Percentiles rank a stretch among this genome's conserved stretches.
Conservation (phyloP, 129 eudicot genomes). For the Centella asiatica region DNA sequence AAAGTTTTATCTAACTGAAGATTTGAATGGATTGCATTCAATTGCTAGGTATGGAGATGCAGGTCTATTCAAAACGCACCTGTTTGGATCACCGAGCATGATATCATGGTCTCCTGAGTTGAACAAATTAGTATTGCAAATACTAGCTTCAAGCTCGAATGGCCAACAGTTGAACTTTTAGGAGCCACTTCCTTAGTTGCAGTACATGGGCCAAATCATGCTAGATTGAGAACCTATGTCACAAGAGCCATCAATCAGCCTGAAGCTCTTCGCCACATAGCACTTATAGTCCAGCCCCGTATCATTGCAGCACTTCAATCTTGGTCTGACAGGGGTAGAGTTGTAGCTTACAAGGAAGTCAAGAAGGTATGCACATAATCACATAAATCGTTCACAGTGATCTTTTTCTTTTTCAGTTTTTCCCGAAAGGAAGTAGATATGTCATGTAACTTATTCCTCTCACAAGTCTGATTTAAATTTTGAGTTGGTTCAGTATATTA, state of each 20-base stretch:
- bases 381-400: no score
- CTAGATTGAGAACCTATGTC: conserved; percentile 36
- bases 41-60: conserved; percentile 33
- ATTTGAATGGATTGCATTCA: neutral
- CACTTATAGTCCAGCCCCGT: conserved; percentile 46
- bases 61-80: conserved; percentile 33
- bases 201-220: conserved; percentile 39
- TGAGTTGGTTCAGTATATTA: no score
- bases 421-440: no score
- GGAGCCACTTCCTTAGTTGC: conserved; percentile 31
- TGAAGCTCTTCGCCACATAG: conserved; percentile 47
- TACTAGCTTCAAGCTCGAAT: conserved; percentile 9
- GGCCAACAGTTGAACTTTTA: conserved; percentile 32
- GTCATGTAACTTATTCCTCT: no score
- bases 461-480: no score
- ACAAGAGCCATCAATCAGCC: conserved; percentile 50
- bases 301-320: conserved; percentile 39
- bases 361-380: conserved; percentile 30
- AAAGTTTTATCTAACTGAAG: no score
- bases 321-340: conserved; percentile 37
- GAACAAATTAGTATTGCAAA: conserved; percentile 36
- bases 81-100: conserved; percentile 39
- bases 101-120: conserved; percentile 28
- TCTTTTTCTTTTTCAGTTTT: no score
- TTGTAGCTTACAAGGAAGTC: conserved; percentile 26